A percentile compares a stretch with the other conserved stretches of the same genome.
phyloP scores from a whole-genome alignment of 1,139 yeast genomes.

The Wickerhamomyces sp. region DNA sequence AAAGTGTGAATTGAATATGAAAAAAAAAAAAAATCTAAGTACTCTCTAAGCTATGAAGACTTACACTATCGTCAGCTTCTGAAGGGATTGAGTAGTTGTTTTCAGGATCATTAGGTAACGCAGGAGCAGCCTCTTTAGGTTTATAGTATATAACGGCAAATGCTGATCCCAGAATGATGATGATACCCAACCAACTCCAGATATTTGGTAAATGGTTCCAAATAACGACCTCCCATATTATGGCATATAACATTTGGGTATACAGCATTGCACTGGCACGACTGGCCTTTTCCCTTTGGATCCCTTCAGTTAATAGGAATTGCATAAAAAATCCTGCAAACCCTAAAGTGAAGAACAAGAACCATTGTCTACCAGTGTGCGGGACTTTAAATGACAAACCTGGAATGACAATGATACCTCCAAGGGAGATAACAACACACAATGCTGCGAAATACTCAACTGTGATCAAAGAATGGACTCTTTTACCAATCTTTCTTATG shows the following conservation, averaged over 20 bases:
- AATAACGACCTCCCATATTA: constrained; percentile 67
- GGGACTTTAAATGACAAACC: constrained; percentile 59
- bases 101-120: neutral
- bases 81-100: neutral
- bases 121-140: constrained; percentile 25
- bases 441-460: constrained; percentile 72
- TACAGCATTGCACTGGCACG: constrained; percentile 73
- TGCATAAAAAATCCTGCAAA: constrained; percentile 80
- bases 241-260: constrained; percentile 72
- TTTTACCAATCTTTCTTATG: constrained; percentile 67
- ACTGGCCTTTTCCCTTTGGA: constrained; percentile 78
- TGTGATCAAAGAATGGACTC: constrained; percentile 75
- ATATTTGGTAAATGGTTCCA: constrained; percentile 73
- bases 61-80: neutral
- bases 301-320: constrained; percentile 71
- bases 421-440: constrained; percentile 51
- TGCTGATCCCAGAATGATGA: constrained; percentile 65
- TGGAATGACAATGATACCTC: constrained; percentile 53
- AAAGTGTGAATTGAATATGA: neutral
- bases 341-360: constrained; percentile 56
- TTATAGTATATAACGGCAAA: constrained; percentile 51
- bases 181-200: constrained; percentile 65
- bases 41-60: neutral
- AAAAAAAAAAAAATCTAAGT: neutral
- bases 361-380: constrained; percentile 56